These are phyloP conservation scores for Cenchrus americanus DNA, from an alignment of 176 grass and related monocot species.

Conservation along the genomic window DNA sequence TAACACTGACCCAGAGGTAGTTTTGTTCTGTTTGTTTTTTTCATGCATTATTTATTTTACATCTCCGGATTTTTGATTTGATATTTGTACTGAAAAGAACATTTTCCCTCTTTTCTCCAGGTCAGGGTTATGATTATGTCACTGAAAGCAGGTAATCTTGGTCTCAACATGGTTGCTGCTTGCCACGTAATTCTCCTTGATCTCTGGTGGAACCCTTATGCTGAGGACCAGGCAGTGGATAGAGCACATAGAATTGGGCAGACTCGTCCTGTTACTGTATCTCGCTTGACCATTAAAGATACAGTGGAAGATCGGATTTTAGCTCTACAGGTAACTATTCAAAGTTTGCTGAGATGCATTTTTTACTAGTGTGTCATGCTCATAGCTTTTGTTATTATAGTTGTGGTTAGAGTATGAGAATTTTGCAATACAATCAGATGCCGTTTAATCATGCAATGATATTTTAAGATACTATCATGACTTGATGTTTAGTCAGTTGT, in stretches of 20 bases:
- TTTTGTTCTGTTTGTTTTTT: slow-evolving; percentile 7
- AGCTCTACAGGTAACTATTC: slow-evolving; percentile 73
- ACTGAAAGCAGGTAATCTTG: slow-evolving; percentile 89
- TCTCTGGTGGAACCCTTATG: slow-evolving; percentile 94
- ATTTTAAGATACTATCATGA: too few species aligned
- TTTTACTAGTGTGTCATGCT: not conserved
- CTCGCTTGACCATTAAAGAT: slow-evolving; percentile 74
- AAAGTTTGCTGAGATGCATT: not conserved
- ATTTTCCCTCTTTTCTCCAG: slow-evolving; percentile 50
- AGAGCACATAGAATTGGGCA: slow-evolving; percentile 90
- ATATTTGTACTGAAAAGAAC: not conserved
- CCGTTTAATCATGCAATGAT: slow-evolving; percentile 8
- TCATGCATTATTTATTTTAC: slow-evolving; percentile 19
- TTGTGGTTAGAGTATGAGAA: slow-evolving; percentile 9
- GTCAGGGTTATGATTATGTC: slow-evolving; percentile 95
- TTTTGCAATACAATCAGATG: not conserved
- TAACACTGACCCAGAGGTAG: slow-evolving; percentile 94
- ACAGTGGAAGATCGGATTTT: slow-evolving; percentile 95
- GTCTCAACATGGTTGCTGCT: slow-evolving; percentile 92
- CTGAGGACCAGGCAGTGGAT: slow-evolving; percentile 92
- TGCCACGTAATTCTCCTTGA: slow-evolving; percentile 95
- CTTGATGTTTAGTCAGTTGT: not conserved
- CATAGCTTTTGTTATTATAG: not conserved
- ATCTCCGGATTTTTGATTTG: not conserved
- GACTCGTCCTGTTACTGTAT: slow-evolving; percentile 81